A percentile compares a stretch with the other conserved stretches of the same genome.
Conservation (phyloP, 2,329 filamentous ascomycete genomes). For the Exophiala lecanii-corni region DNA sequence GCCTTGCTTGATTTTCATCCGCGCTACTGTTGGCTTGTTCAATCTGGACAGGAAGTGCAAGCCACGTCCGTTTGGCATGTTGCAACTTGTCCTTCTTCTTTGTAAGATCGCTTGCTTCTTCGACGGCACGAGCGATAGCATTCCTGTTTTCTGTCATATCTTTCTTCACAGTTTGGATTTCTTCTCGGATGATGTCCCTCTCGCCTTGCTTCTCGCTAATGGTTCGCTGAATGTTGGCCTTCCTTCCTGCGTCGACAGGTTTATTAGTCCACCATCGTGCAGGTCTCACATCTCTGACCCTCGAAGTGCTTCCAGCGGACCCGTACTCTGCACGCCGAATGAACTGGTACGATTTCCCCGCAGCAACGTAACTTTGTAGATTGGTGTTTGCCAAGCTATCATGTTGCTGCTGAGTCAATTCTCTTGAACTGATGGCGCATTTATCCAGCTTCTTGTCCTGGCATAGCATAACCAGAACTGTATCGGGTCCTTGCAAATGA, state of each 20-base stretch:
- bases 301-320: conserved; percentile 64
- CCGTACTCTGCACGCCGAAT: conserved; percentile 76
- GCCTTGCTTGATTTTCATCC: conserved; percentile 36
- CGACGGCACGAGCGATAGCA: conserved; percentile 30
- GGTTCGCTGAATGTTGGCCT: conserved; percentile 55
- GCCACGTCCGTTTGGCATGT: conserved; percentile 51
- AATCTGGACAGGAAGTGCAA: conserved; percentile 31
- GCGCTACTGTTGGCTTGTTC: conserved; percentile 44
- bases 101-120: conserved; percentile 20
- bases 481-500: conserved; percentile 71
- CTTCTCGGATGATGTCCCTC: conserved; percentile 31
- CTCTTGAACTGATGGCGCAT: conserved; percentile 59
- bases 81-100: conserved; percentile 56
- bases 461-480: conserved; percentile 85
- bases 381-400: conserved; percentile 56
- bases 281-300: conserved; percentile 54
- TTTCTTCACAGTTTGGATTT: conserved; percentile 24
- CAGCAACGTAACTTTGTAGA: conserved; percentile 67
- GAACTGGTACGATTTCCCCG: conserved; percentile 59
- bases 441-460: conserved; percentile 64
- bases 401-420: conserved; percentile 65
- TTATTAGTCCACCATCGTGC: conserved; percentile 73
- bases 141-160: conserved; percentile 14
- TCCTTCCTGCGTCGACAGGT: conserved; percentile 59
- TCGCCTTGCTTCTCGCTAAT: conserved; percentile 41